Evolutionary conservation across 257 asterid genomes (phyloP).

Genomic region (Solanum chiquidenum): DNA sequence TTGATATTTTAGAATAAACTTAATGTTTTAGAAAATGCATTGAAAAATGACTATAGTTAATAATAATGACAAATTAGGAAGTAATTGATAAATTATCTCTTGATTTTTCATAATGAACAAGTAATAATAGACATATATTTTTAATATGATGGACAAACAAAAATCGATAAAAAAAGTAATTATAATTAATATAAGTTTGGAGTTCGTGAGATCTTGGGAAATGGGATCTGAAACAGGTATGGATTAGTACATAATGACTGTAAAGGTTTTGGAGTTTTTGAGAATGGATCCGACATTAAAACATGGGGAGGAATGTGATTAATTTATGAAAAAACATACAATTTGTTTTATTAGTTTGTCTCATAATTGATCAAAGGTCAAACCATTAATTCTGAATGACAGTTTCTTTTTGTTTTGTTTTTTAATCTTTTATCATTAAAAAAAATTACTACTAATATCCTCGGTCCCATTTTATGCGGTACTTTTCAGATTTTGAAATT

Average conservation of each 20-base stretch:
- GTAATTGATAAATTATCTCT: background rate
- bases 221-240: constrained; percentile 34
- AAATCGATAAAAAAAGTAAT: background rate
- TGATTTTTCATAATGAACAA: background rate
- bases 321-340: background rate
- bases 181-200: background rate
- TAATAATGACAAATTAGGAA: background rate
- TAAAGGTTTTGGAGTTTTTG: constrained; percentile 39
- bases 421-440: background rate
- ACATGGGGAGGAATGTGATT: constrained; percentile 54
- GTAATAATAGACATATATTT: background rate
- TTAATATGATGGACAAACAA: background rate
- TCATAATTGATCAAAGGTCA: constrained; percentile 1
- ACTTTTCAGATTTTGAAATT: no score
- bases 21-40: background rate
- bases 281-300: constrained; percentile 39
- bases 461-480: accelerated
- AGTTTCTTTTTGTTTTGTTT: background rate
- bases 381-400: background rate
- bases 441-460: background rate
- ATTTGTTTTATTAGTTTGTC: constrained; percentile 3
- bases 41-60: background rate
- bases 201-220: constrained; percentile 43
- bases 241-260: constrained; percentile 30
- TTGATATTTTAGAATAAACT: background rate